These are phyloP conservation scores for Corchorus capsularis DNA, from an alignment of 345 rosid species.

Conservation along the genomic window DNA sequence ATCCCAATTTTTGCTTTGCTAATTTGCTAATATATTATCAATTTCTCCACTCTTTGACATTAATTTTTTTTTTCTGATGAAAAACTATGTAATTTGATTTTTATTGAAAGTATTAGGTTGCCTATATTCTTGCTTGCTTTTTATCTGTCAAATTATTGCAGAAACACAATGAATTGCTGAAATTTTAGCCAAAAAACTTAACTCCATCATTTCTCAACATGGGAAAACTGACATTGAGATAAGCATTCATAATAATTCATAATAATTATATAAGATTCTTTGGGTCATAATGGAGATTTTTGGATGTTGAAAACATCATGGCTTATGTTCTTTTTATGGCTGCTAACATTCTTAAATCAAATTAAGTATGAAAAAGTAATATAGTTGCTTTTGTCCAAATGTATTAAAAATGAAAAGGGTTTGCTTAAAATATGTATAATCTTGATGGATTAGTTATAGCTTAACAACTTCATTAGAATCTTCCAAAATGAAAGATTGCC, in stretches of 20 bases:
- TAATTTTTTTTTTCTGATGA: neutral
- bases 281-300: neutral
- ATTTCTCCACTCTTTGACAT: neutral
- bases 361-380: neutral
- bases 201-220: neutral
- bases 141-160: neutral
- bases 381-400: neutral
- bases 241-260: neutral
- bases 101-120: neutral
- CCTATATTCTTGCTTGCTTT: neutral
- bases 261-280: neutral
- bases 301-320: neutral
- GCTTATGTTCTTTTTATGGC: neutral
- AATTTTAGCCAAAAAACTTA: neutral
- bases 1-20: constrained; percentile 32
- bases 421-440: neutral
- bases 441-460: constrained; percentile 10
- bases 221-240: neutral
- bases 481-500: neutral
- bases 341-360: neutral
- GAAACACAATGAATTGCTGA: neutral
- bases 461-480: neutral
- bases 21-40: too few species aligned
- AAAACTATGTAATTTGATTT: neutral
- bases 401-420: neutral